phyloP scores from a whole-genome alignment of 495 filamentous ascomycete species.

The Penicillium atrosanguineum region DNA sequence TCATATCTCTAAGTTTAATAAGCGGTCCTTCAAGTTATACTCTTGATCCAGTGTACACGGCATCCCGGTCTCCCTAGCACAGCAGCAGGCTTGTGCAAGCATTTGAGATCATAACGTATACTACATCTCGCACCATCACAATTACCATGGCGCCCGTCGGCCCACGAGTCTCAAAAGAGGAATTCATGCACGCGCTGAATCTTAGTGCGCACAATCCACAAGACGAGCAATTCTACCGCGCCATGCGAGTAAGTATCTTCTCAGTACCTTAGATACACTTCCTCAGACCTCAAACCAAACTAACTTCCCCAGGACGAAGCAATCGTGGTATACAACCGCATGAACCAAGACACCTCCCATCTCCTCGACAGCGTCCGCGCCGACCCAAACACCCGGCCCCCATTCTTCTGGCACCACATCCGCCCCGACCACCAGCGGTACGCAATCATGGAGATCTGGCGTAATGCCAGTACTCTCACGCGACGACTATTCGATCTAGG shows the following conservation, averaged over 20 bases:
- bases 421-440: slow-evolving; percentile 41
- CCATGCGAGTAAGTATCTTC: slow-evolving; percentile 38
- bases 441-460: slow-evolving; percentile 42
- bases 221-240: slow-evolving; percentile 43
- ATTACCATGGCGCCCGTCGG: slow-evolving; percentile 31
- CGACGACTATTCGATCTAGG: slow-evolving; percentile 39
- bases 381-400: slow-evolving; percentile 35
- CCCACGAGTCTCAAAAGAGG: slow-evolving; percentile 46
- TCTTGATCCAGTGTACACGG: not conserved
- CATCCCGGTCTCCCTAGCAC: not conserved
- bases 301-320: slow-evolving; percentile 40
- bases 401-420: slow-evolving; percentile 49
- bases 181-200: slow-evolving; percentile 44
- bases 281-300: not conserved
- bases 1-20: no score
- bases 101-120: not conserved
- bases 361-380: slow-evolving; percentile 40
- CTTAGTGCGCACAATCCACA: slow-evolving; percentile 39
- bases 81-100: not conserved
- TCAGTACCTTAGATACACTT: not conserved
- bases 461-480: slow-evolving; percentile 35
- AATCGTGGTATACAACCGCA: slow-evolving; percentile 41
- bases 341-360: slow-evolving; percentile 39
- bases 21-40: not conserved
- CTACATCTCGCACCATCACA: not conserved